A percentile compares a stretch with the other conserved stretches of the same genome.
Conservation (phyloP, 768 basidiomycete species). For the Boletus insuetus region DNA sequence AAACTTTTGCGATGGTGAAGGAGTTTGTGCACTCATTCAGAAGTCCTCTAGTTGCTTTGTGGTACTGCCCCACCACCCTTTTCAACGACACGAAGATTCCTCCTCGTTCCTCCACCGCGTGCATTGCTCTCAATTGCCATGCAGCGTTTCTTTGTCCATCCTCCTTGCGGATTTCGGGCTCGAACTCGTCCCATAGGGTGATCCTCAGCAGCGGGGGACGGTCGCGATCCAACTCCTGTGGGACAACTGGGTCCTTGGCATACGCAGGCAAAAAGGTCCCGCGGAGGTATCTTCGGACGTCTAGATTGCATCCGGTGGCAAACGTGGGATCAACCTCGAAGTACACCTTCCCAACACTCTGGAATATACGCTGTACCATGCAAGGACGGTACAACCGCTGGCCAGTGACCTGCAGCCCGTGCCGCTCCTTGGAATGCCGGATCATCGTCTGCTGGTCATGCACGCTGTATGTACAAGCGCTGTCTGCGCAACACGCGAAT, state of each 20-base stretch:
- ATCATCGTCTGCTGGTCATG: neutral
- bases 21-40: too few relatives aligned
- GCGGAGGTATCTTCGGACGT: neutral
- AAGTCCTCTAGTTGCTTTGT: too few relatives aligned
- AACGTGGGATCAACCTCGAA: neutral
- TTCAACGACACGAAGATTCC: neutral
- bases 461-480: neutral
- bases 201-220: neutral
- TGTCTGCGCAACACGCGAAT: neutral
- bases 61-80: neutral
- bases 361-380: neutral
- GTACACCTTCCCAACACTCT: neutral
- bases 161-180: neutral
- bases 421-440: neutral
- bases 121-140: neutral
- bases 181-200: neutral
- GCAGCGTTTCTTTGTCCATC: neutral
- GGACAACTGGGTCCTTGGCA: neutral
- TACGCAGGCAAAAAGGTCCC: neutral
- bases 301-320: neutral
- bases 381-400: neutral
- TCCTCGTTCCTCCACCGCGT: neutral
- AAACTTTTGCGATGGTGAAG: too few relatives aligned
- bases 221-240: neutral
- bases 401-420: neutral